phyloP scores from a whole-genome alignment of 73 alveolate genomes.

The Effrenium voratum region DNA sequence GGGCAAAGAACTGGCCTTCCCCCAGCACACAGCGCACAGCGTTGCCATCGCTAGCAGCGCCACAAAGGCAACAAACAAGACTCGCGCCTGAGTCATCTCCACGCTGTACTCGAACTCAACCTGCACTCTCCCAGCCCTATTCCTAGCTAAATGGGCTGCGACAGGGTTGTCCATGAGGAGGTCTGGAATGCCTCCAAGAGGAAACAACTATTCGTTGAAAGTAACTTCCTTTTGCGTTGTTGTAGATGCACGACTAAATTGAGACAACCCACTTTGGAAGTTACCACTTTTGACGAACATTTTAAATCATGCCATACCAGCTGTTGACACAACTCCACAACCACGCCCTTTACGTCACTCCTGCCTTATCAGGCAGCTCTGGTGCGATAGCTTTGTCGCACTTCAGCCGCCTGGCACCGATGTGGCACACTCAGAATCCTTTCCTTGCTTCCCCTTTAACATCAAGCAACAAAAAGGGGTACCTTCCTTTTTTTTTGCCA shows the following conservation, averaged over 20 bases:
- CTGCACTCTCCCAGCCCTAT: not conserved
- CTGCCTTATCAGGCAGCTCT: constrained; percentile 74
- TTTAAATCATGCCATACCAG: too few species aligned
- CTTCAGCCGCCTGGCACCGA: constrained; percentile 43
- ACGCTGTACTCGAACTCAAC: constrained; percentile 62
- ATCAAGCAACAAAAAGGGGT: not conserved
- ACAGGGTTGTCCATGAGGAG: not conserved
- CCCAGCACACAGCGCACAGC: not conserved
- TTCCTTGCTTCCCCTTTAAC: not conserved
- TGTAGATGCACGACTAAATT: not conserved
- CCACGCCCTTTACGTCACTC: too few species aligned
- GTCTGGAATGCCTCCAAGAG: not conserved
- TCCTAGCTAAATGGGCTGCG: not conserved
- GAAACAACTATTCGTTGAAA: not conserved
- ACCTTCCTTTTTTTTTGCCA: not conserved
- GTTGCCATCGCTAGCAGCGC: not conserved
- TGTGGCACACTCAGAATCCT: not conserved
- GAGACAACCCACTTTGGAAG: not conserved
- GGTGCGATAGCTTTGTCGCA: constrained; percentile 58
- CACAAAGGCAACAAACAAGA: not conserved
- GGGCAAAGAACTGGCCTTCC: not conserved
- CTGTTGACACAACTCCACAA: too few species aligned
- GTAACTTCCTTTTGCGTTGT: not conserved
- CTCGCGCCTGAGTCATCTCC: constrained; percentile 27
- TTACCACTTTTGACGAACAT: not conserved